A percentile compares a stretch with the other conserved stretches of the same genome.
phyloP scores from a whole-genome alignment of 2,329 filamentous ascomycete species.

The Colletotrichum caudatum region DNA sequence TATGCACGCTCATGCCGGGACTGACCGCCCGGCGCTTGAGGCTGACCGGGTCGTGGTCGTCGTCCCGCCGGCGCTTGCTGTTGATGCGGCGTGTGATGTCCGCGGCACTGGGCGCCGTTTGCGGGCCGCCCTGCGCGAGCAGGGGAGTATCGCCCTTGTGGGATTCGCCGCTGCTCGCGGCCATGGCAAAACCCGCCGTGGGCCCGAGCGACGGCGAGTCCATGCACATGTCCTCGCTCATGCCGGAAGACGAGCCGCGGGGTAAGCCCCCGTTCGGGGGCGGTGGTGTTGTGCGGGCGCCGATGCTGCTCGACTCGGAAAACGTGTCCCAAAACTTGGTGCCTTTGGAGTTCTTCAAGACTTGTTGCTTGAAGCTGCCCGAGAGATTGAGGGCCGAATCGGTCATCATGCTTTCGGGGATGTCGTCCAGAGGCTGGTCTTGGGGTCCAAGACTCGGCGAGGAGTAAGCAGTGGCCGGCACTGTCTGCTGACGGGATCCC shows the following conservation, averaged over 20 bases:
- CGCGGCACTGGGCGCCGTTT: constrained; percentile 71
- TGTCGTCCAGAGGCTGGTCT: constrained; percentile 72
- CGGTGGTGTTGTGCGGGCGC: constrained; percentile 67
- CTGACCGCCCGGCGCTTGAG: constrained; percentile 94
- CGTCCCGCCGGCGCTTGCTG: constrained; percentile 86
- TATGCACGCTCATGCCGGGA: constrained; percentile 90
- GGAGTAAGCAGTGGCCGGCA: constrained; percentile 70
- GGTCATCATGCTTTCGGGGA: constrained; percentile 77
- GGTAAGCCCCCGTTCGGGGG: constrained; percentile 70
- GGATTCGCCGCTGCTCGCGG: constrained; percentile 41
- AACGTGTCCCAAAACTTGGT: constrained; percentile 83
- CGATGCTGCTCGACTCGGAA: constrained; percentile 72
- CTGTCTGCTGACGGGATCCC: constrained; percentile 57
- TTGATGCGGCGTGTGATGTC: constrained; percentile 84
- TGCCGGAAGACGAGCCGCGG: constrained; percentile 68
- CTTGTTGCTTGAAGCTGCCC: constrained; percentile 81
- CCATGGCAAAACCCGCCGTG: constrained; percentile 50
- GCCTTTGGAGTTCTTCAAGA: constrained; percentile 77
- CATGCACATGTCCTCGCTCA: constrained; percentile 79
- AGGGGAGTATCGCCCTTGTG: constrained; percentile 54
- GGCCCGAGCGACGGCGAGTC: constrained; percentile 70
- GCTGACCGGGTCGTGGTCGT: constrained; percentile 87
- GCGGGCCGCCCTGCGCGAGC: constrained; percentile 48
- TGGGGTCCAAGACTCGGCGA: constrained; percentile 76
- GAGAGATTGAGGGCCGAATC: constrained; percentile 64